These are phyloP conservation scores for Nannizziopsis arthrosporioides DNA, from an alignment of 2,329 filamentous ascomycete species.

Conservation along the genomic window DNA sequence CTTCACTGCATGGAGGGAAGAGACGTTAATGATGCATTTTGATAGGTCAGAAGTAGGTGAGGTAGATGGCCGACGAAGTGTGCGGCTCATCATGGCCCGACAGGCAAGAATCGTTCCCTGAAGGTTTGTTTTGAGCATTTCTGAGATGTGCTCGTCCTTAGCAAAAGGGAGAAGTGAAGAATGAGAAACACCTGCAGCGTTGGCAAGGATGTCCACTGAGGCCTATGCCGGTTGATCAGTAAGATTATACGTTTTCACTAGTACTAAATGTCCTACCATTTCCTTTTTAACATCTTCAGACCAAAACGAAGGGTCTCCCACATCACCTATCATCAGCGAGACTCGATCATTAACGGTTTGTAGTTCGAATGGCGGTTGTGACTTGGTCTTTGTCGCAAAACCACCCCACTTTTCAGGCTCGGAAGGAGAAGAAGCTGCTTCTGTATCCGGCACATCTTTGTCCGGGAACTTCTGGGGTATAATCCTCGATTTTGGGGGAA, in stretches of 20 bases:
- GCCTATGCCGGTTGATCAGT: slow-evolving; percentile 18
- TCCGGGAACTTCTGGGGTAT: not conserved
- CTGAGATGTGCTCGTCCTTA: slow-evolving; percentile 39
- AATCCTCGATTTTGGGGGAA: not conserved
- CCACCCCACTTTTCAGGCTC: not conserved
- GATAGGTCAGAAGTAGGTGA: slow-evolving; percentile 27
- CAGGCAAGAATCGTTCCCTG: slow-evolving; percentile 33
- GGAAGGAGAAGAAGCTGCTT: not conserved
- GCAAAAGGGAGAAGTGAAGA: slow-evolving; percentile 51
- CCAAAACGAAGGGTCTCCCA: slow-evolving; percentile 21
- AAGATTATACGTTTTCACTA: not conserved
- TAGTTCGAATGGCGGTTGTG: not conserved
- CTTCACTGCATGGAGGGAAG: slow-evolving; percentile 59
- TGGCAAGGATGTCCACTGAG: slow-evolving; percentile 53
- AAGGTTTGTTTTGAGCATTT: slow-evolving; percentile 60
- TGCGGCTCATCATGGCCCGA: slow-evolving; percentile 27
- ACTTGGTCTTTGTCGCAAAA: not conserved
- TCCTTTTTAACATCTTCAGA: slow-evolving; percentile 27
- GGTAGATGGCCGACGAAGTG: slow-evolving; percentile 22
- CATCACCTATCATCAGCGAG: slow-evolving; percentile 26
- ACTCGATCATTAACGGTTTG: slow-evolving; percentile 5
- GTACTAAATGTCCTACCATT: slow-evolving; percentile 23
- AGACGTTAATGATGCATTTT: slow-evolving; percentile 71
- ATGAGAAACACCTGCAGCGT: slow-evolving; percentile 65
- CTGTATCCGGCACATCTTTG: not conserved